Base-by-base conservation (phyloP, 1,139 yeast species). In the Kodamaea anthophila region DNA sequence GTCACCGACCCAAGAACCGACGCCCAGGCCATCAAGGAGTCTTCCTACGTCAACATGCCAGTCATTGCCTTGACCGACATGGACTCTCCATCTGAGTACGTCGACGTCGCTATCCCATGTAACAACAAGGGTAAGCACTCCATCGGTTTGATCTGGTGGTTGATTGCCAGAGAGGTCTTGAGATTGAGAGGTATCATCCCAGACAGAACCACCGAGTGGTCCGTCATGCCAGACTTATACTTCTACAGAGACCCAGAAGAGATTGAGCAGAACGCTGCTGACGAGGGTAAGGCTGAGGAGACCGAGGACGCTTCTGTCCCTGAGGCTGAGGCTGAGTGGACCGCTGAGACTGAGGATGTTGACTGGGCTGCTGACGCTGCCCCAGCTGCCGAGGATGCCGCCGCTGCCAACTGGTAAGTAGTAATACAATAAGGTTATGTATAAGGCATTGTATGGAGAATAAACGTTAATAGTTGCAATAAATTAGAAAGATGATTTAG, bases 191-290 rank as follows among this genome's bases (percentile, higher is more conserved):
- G 99, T 65, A 82, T 88, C 64, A 74, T 91, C 57, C 88, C 94
- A 65, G 86, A 84, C 86, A 88, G 99, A 80, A 66, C 85, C 54
- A 85, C 93, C 68, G 84, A 83, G 67, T 91, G 99, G 99, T 74
- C 94, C 55, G 93, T 91, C 66, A 93, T 91, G 98, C 97, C 97
- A 72, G 99, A 91, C 77, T 81, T 88, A 73, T 91, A 88, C 87
- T 91, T 91, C 88, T 91, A 91, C 97, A 91, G 99, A 82, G 96
- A 91, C 76, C 98, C 98, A 63, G 98, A 91, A 77, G 99, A 91
- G 74, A 83, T 83, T 70, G 96, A 86, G 74, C 86, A 80, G 65
- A 73, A 78, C 60, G 70, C 78, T 51, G 77, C 76, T 56, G 88
- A 79, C 55, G 75, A 71, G 51, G 63, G 70, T 52, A 74, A 72